These are phyloP conservation scores for Trichophyton benhamiae DNA, from an alignment of 2,329 filamentous ascomycete genomes.

Conservation along the genomic window DNA sequence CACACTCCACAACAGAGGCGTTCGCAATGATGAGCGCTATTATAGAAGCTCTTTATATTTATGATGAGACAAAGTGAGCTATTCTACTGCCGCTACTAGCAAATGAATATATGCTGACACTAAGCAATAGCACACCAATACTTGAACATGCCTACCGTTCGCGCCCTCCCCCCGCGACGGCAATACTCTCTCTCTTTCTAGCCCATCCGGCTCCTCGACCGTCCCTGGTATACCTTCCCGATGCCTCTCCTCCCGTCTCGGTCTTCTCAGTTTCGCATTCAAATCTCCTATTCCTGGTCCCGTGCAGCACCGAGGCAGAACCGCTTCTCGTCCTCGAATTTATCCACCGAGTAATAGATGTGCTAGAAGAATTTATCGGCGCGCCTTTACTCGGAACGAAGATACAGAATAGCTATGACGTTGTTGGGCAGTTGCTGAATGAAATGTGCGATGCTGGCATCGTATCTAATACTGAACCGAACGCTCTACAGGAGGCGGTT, in stretches of 20 bases:
- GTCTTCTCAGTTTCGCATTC: slow-evolving; percentile 82
- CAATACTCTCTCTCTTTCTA: slow-evolving; percentile 76
- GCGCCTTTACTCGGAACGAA: slow-evolving; percentile 73
- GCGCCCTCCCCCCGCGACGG: slow-evolving; percentile 61
- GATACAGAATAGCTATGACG: slow-evolving; percentile 82
- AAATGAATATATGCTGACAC: slow-evolving; percentile 11
- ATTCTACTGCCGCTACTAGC: slow-evolving; percentile 1
- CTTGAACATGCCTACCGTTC: slow-evolving; percentile 81
- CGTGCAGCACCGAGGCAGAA: slow-evolving; percentile 74
- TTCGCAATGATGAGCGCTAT: slow-evolving; percentile 59
- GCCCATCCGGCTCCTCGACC: slow-evolving; percentile 69
- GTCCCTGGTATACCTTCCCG: slow-evolving; percentile 72
- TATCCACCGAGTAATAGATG: slow-evolving; percentile 82
- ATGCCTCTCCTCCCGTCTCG: slow-evolving; percentile 71
- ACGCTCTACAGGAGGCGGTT: slow-evolving; percentile 79
- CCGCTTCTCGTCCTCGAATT: slow-evolving; percentile 87
- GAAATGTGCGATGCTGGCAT: slow-evolving; percentile 94
- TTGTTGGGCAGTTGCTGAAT: slow-evolving; percentile 79
- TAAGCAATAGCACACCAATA: slow-evolving; percentile 55
- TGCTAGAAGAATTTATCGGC: slow-evolving; percentile 86
- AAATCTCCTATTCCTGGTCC: slow-evolving; percentile 73
- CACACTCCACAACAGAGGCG: slow-evolving; percentile 7
- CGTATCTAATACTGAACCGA: slow-evolving; percentile 83
- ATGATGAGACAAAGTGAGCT: slow-evolving; percentile 80
- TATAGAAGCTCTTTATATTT: slow-evolving; percentile 93